Evolutionary conservation across 2,329 filamentous ascomycete genomes (phyloP).

Genomic region (Colletotrichum sp.): DNA sequence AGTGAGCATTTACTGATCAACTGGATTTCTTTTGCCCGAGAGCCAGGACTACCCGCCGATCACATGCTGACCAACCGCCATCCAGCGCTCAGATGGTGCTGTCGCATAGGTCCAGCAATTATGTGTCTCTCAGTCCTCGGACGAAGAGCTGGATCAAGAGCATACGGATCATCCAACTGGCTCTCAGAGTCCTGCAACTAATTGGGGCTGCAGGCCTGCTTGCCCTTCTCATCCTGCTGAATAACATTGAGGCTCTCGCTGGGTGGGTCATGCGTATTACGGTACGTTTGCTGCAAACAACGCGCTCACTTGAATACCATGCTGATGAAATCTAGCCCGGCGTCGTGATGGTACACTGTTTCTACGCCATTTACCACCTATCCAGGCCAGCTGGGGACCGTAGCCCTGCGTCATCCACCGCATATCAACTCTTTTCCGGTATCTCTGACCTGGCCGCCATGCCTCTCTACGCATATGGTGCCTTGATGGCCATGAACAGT

Average conservation of each 20-base stretch:
- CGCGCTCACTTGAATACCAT: background rate
- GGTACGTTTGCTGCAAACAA: conserved; percentile 54
- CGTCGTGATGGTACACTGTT: conserved; percentile 72
- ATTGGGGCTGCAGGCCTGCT: conserved; percentile 74
- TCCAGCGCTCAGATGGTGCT: conserved; percentile 66
- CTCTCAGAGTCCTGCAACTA: conserved; percentile 69
- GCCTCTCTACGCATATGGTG: conserved; percentile 62
- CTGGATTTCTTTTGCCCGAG: background rate
- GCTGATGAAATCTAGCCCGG: conserved; percentile 63
- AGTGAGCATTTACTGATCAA: conserved; percentile 58
- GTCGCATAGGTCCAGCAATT: conserved; percentile 64
- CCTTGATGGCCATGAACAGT: conserved; percentile 49
- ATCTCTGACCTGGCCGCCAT: conserved; percentile 68
- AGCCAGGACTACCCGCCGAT: background rate
- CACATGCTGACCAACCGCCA: background rate
- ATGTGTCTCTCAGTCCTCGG: conserved; percentile 69
- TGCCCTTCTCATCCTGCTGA: conserved; percentile 78
- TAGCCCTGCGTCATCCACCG: conserved; percentile 80
- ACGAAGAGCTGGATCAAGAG: conserved; percentile 76
- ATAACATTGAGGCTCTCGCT: conserved; percentile 65
- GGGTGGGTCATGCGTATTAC: conserved; percentile 80
- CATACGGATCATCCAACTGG: conserved; percentile 71
- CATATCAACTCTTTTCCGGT: conserved; percentile 86
- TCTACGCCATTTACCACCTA: conserved; percentile 85
- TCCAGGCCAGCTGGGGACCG: conserved; percentile 71